phyloP scores from a whole-genome alignment of 106 monocot genomes.

The Narthecium ossifragum region DNA sequence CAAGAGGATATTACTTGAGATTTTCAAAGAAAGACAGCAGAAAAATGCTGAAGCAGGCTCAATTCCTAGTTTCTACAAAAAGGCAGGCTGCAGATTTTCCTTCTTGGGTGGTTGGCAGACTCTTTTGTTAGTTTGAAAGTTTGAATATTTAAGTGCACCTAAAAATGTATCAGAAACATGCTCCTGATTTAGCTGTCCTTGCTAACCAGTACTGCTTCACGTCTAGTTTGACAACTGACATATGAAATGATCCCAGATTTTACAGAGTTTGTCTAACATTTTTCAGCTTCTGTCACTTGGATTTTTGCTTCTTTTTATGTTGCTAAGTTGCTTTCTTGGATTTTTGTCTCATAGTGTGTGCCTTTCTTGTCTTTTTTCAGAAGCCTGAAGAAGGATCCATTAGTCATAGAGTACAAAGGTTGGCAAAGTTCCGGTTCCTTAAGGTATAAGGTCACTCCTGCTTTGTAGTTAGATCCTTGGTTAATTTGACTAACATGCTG shows the following conservation, averaged over 20 bases:
- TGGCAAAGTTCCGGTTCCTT: constrained; percentile 93
- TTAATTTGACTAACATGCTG: too few relatives aligned
- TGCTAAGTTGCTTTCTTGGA: too few relatives aligned
- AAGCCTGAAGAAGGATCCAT: constrained; percentile 99
- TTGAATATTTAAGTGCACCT: too few relatives aligned
- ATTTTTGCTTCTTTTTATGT: neutral
- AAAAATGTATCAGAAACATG: too few relatives aligned
- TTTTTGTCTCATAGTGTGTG: neutral
- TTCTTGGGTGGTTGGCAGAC: neutral
- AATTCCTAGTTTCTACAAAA: constrained; percentile 95
- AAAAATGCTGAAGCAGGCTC: constrained; percentile 85
- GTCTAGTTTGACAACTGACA: neutral
- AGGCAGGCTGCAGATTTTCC: constrained; percentile 46
- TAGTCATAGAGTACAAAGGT: constrained; percentile 90
- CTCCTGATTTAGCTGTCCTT: neutral
- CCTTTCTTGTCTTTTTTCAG: constrained; percentile 36
- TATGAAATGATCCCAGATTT: too few relatives aligned
- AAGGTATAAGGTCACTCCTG: constrained; percentile 49
- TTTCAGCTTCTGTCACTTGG: neutral
- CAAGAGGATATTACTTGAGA: constrained; percentile 93
- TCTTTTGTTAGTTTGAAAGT: neutral
- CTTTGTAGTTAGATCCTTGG: neutral
- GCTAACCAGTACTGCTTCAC: neutral
- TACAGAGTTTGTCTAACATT: too few relatives aligned
- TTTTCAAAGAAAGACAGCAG: constrained; percentile 93